phyloP scores from a whole-genome alignment of 208 protist genomes.

The Phytomonas francai region DNA sequence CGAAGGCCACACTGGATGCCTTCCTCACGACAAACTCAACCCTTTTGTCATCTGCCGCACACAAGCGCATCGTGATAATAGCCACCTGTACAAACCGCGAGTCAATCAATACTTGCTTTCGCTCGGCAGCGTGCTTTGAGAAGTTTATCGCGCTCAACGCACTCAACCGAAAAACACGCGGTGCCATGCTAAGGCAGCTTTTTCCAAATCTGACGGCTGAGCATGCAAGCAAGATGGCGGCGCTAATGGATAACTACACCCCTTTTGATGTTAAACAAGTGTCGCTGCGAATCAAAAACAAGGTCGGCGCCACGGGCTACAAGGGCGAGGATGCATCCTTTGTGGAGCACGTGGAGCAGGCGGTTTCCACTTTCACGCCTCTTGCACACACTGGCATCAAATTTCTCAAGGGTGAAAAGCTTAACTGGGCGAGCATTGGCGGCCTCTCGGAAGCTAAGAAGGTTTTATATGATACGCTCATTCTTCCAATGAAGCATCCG shows the following conservation, averaged over 20 bases:
- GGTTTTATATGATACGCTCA: constrained; percentile 91
- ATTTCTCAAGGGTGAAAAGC: constrained; percentile 64
- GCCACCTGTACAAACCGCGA: constrained; percentile 65
- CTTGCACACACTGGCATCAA: constrained; percentile 78
- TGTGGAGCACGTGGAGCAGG: constrained; percentile 21
- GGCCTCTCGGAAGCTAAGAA: constrained; percentile 91
- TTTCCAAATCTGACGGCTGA: constrained; percentile 28
- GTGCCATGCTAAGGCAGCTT: constrained; percentile 43
- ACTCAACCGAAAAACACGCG: constrained; percentile 39
- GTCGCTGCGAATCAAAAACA: constrained; percentile 30
- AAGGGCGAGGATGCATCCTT: constrained; percentile 17
- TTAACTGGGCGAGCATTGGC: constrained; percentile 79
- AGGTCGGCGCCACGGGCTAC: constrained; percentile 13
- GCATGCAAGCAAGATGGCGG: constrained; percentile 25
- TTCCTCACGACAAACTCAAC: constrained; percentile 20
- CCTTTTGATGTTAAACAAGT: constrained; percentile 76
- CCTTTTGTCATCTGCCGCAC: constrained; percentile 14
- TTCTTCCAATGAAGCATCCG: constrained; percentile 91
- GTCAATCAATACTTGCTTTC: constrained; percentile 52
- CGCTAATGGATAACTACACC: constrained; percentile 85
- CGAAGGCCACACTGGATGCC: constrained; percentile 48
- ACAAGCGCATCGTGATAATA: constrained; percentile 46
- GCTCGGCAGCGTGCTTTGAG: constrained; percentile 56
- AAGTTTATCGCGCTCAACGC: constrained; percentile 51
- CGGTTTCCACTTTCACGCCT: constrained; percentile 51